A percentile compares a stretch with the other conserved stretches of the same genome.
Conservation (phyloP, 139 green algal species). For the Nannochloris sp. region DNA sequence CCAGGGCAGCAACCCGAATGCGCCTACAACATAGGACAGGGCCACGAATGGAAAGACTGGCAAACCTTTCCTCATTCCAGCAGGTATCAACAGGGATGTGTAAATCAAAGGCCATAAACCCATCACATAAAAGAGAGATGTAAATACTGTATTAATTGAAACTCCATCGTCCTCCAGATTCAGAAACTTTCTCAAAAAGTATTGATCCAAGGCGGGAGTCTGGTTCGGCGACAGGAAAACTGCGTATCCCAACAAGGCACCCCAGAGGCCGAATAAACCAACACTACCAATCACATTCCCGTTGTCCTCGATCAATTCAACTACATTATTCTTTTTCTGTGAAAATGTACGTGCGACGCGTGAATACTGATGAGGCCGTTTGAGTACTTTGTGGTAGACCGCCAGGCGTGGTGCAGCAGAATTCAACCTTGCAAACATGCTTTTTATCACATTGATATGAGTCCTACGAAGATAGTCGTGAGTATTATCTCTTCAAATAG, state of each 20-base stretch:
- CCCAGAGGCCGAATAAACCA: constrained; percentile 28
- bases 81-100: constrained; percentile 63
- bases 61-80: constrained; percentile 61
- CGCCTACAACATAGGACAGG: constrained; percentile 54
- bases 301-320: neutral
- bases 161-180: constrained; percentile 9
- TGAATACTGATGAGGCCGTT: no score
- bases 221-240: constrained; percentile 68
- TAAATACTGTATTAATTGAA: constrained; percentile 45
- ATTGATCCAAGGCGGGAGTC: constrained; percentile 56
- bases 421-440: no score
- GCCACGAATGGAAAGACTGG: constrained; percentile 76
- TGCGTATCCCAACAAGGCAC: constrained; percentile 35
- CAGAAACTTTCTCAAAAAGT: constrained; percentile 59
- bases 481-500: no score
- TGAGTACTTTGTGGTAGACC: no score
- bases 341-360: neutral
- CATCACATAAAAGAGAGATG: constrained; percentile 65
- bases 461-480: no score
- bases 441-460: no score
- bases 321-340: neutral
- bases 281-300: constrained; percentile 12
- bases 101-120: constrained; percentile 75
- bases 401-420: no score
- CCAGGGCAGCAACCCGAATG: constrained; percentile 77